A percentile compares a stretch with the other conserved stretches of the same genome.
These are phyloP conservation scores for Odontarrhena argentea DNA, from an alignment of 345 rosid genomes.

Conservation along the genomic window DNA sequence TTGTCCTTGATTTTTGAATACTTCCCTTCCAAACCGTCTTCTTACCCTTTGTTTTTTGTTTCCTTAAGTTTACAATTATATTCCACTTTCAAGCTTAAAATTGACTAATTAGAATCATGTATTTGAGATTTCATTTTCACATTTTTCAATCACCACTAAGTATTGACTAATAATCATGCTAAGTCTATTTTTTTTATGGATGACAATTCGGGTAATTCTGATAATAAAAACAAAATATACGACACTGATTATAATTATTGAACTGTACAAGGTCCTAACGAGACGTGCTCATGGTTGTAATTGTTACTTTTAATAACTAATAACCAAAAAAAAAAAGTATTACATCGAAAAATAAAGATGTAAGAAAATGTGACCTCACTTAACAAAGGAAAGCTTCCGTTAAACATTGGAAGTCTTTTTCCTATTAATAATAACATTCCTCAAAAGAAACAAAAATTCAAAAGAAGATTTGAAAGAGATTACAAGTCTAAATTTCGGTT, in stretches of 20 bases:
- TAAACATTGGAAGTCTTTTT: conserved; percentile 24
- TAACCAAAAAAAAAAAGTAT: neutral
- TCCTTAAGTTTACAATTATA: conserved; percentile 16
- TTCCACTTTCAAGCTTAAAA: neutral
- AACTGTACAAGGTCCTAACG: neutral
- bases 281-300: neutral
- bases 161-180: too few relatives aligned
- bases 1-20: conserved; percentile 19
- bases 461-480: conserved; percentile 17
- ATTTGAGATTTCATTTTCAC: neutral
- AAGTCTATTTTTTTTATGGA: too few relatives aligned
- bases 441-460: neutral
- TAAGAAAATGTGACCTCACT: conserved; percentile 8
- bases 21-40: conserved; percentile 19
- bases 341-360: neutral
- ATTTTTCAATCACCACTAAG: neutral
- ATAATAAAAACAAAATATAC: neutral
- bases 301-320: neutral
- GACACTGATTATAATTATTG: neutral
- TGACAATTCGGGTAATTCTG: neutral
- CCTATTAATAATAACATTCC: neutral
- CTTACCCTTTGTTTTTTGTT: neutral
- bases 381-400: conserved; percentile 13
- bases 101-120: neutral
- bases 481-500: conserved; percentile 32